Evolutionary conservation across 148 eudicot species (phyloP).

Genomic region (Simmondsia chinensis): DNA sequence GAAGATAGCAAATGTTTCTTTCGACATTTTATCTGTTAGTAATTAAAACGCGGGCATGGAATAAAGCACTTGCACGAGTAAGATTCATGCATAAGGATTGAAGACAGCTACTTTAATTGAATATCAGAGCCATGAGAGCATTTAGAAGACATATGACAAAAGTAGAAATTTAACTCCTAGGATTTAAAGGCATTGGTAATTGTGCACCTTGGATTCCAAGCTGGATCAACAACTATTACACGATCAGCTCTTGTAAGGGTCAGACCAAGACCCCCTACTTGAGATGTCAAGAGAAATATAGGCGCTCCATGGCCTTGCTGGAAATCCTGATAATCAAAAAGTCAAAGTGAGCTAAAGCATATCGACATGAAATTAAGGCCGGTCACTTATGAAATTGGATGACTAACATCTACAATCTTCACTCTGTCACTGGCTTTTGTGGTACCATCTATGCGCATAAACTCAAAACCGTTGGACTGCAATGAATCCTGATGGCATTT

Average conservation of each 20-base stretch:
- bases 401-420: conserved; percentile 76
- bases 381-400: conserved; percentile 1
- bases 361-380: background rate
- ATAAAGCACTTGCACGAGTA: no score
- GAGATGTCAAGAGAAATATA: conserved; percentile 87
- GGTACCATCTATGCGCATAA: conserved; percentile 89
- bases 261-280: conserved; percentile 96
- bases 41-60: no score
- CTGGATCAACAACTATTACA: conserved; percentile 98
- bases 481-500: conserved; percentile 53
- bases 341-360: conserved; percentile 1
- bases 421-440: conserved; percentile 78
- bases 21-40: no score
- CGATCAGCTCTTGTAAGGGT: conserved; percentile 97
- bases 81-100: no score
- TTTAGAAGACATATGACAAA: no score
- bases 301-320: conserved; percentile 91
- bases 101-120: no score
- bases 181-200: background rate
- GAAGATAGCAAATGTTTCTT: no score
- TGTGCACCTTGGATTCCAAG: conserved; percentile 95
- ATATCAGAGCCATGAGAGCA: no score
- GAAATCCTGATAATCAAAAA: conserved; percentile 51
- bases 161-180: no score
- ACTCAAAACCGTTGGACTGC: conserved; percentile 40